Conservation (phyloP, 2,329 filamentous ascomycete genomes). For the Sporothrix brasiliensis region DNA sequence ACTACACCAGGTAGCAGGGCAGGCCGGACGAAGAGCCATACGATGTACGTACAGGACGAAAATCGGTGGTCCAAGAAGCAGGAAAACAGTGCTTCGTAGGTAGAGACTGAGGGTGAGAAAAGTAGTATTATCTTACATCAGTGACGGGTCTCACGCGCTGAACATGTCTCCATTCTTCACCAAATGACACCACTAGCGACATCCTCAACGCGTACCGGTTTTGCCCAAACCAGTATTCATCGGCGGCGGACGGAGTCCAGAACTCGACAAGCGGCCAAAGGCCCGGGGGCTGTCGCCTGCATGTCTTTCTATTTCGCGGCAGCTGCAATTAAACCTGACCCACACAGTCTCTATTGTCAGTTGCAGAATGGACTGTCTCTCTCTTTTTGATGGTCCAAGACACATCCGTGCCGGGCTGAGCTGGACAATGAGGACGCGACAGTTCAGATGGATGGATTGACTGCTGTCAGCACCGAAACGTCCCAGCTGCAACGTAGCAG, state of each 20-base stretch:
- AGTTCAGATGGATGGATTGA: not conserved
- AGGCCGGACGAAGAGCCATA: not conserved
- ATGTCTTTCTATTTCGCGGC: slow-evolving; percentile 12
- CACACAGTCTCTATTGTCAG: not conserved
- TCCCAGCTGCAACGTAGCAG: not conserved
- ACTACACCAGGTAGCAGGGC: not conserved
- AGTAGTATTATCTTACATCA: not conserved
- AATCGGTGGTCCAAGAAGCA: not conserved
- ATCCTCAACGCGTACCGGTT: not conserved
- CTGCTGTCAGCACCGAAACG: not conserved
- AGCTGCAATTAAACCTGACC: slow-evolving; percentile 21
- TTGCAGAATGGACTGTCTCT: not conserved
- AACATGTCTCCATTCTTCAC: not conserved
- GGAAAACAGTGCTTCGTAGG: not conserved
- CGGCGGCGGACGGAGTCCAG: not conserved
- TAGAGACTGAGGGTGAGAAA: not conserved
- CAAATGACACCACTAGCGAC: not conserved
- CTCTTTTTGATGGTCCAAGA: not conserved
- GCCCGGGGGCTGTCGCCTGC: not conserved
- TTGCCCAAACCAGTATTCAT: slow-evolving; percentile 2
- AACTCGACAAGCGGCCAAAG: not conserved
- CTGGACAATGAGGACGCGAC: too few relatives aligned
- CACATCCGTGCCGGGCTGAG: too few relatives aligned
- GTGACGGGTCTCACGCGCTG: not conserved
- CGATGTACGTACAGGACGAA: too few relatives aligned